Base-by-base conservation (phyloP, 176 grass and related monocot species). In the Eleusine coracana region DNA sequence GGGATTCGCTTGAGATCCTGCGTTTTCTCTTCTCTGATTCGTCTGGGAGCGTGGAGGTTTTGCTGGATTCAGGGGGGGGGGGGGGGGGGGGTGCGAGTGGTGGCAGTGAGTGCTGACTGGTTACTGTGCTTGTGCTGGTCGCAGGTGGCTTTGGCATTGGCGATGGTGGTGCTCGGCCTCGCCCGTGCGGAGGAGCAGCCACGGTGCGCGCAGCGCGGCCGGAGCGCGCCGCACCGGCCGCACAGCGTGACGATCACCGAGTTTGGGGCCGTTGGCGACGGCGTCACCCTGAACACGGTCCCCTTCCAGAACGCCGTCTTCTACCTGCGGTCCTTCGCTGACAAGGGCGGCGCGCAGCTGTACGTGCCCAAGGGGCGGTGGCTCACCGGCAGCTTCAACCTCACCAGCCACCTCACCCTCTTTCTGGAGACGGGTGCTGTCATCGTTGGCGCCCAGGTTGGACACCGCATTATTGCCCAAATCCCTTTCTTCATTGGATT, bases 251-350 rank as follows among this genome's bases (percentile, higher is more conserved):
- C 88, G 49, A 94, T 97, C 63, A 92, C 92, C 14, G 94, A 97
- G 67, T 97, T 97, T 48, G 94, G 94, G 9, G 94, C 94, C 11
- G 82, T 97, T 4, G 94, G 94, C 21, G 94, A 97, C 52, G 94
- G 94, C 21, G 76, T 83, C 44, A 94, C 92, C 5, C 6, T 92
- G 56, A 97, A 97, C 74, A 94, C 94, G 49, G 49, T 97, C 27
- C 73, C 94, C 39, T 97, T 97, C 82, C 94, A 97, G 78, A 97
- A 97, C 83, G 94, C 94, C 66, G 73, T 97, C 61, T 97, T 97
- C 87, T 97, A 97, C 77, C 50, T 92, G 66, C 89, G 88, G 70
- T 97, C 94, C 5, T 97, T 97, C 28, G 88, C 94, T 3, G 94
- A 97, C 66, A 97, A 97, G 87, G 94, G 94, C 6, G 94, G 94